phyloP scores from a whole-genome alignment of 1,139 yeast species.

The Ogataea hybrid region DNA sequence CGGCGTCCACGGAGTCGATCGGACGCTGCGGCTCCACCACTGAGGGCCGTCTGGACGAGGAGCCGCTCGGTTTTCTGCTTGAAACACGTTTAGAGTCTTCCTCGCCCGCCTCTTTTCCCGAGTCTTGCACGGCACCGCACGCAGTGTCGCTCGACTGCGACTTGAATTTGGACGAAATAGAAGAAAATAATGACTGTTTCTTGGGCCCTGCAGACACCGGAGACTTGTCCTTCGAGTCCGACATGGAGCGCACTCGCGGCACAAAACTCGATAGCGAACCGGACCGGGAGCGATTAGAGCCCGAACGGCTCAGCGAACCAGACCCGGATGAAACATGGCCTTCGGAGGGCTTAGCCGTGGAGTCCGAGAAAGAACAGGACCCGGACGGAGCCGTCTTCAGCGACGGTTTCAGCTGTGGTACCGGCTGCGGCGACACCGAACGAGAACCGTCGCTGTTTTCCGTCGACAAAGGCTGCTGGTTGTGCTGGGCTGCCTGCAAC shows the following conservation, averaged over 20 bases:
- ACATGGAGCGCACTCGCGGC: slow-evolving; percentile 11
- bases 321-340: background rate
- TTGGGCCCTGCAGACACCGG: slow-evolving; percentile 10
- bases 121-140: background rate
- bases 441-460: background rate
- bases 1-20: slow-evolving; percentile 1
- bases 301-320: slow-evolving; percentile 4
- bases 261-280: slow-evolving; percentile 15
- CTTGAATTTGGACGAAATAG: slow-evolving; percentile 52
- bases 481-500: slow-evolving; percentile 20
- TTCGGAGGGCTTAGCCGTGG: slow-evolving; percentile 1
- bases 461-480: slow-evolving; percentile 2
- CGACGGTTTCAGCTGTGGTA: slow-evolving; percentile 6
- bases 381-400: slow-evolving; percentile 1
- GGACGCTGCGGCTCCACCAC: slow-evolving; percentile 1
- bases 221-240: slow-evolving; percentile 16
- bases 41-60: slow-evolving; percentile 2
- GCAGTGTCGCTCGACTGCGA: slow-evolving; percentile 15
- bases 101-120: background rate
- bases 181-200: slow-evolving; percentile 23
- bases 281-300: slow-evolving; percentile 14
- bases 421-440: background rate
- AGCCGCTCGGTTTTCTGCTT: background rate
- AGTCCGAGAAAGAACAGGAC: background rate
- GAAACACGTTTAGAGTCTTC: slow-evolving; percentile 1